Evolutionary conservation across 2,329 filamentous ascomycete species (phyloP).

Genomic region (Pseudogymnoascus sp.): DNA sequence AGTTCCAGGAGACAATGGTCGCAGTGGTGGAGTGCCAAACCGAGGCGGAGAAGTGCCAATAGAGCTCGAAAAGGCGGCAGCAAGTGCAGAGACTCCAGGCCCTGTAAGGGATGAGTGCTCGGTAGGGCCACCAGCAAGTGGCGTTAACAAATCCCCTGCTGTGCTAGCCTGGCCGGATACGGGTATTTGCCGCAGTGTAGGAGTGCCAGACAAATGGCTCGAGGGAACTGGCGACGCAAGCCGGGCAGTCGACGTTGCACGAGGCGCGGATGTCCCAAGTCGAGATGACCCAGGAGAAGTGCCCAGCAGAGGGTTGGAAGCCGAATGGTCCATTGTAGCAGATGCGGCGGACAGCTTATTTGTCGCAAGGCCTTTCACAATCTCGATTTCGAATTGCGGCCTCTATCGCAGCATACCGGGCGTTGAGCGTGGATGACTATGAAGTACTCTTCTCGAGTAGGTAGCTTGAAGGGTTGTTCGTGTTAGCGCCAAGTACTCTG

Average conservation of each 20-base stretch:
- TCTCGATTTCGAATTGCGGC: not conserved
- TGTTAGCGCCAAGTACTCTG: not conserved
- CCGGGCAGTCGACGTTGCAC: conserved; percentile 52
- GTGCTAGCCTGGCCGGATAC: conserved; percentile 34
- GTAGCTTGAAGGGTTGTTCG: not conserved
- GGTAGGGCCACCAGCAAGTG: conserved; percentile 54
- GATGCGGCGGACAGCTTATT: not conserved
- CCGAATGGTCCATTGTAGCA: not conserved
- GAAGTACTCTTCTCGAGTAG: not conserved
- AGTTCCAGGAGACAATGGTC: conserved; percentile 49
- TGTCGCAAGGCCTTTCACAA: not conserved
- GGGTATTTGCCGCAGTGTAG: conserved; percentile 41
- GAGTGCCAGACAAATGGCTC: conserved; percentile 34
- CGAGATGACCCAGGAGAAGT: conserved; percentile 6
- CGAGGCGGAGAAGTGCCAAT: conserved; percentile 61
- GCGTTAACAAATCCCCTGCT: conserved; percentile 42
- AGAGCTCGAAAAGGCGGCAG: conserved; percentile 73
- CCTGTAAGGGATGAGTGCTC: conserved; percentile 54
- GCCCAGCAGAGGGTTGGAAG: not conserved
- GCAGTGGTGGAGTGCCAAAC: conserved; percentile 51
- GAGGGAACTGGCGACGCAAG: conserved; percentile 48
- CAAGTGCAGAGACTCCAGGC: conserved; percentile 78
- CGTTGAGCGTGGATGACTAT: not conserved
- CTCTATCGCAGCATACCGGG: conserved; percentile 6
- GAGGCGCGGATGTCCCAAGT: conserved; percentile 41